Percentiles rank a stretch among this genome's conserved stretches.
These are phyloP conservation scores for Leishmania gerbilli DNA, from an alignment of 208 protist genomes.

Conservation along the genomic window DNA sequence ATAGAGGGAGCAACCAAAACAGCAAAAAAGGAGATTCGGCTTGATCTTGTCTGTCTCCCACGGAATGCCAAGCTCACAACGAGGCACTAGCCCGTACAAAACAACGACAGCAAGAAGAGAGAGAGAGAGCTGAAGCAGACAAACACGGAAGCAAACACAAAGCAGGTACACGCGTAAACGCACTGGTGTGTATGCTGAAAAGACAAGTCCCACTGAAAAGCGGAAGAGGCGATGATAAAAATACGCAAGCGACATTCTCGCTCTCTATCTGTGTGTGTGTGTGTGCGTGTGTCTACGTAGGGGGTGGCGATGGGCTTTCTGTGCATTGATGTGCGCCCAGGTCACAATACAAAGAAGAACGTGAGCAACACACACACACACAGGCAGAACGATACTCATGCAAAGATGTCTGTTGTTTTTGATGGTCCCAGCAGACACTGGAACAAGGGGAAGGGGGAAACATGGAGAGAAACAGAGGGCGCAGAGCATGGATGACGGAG, in stretches of 20 bases:
- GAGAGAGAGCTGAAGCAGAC: neutral
- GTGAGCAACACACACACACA: neutral
- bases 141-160: neutral
- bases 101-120: no score
- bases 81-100: neutral
- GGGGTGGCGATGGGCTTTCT: neutral
- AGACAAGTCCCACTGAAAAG: neutral
- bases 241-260: neutral
- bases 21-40: neutral
- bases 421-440: neutral
- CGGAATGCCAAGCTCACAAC: neutral
- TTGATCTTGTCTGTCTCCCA: neutral
- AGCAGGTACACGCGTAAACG: neutral
- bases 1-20: neutral
- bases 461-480: neutral
- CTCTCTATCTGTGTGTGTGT: neutral
- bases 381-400: neutral
- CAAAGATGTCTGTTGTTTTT: neutral
- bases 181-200: neutral
- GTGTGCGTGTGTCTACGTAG: neutral
- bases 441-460: neutral
- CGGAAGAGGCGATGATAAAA: neutral
- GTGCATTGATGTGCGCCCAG: neutral
- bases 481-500: neutral
- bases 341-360: neutral